Evolutionary conservation across 768 basidiomycete genomes (phyloP).

Genomic region (Amylocystis lapponica): DNA sequence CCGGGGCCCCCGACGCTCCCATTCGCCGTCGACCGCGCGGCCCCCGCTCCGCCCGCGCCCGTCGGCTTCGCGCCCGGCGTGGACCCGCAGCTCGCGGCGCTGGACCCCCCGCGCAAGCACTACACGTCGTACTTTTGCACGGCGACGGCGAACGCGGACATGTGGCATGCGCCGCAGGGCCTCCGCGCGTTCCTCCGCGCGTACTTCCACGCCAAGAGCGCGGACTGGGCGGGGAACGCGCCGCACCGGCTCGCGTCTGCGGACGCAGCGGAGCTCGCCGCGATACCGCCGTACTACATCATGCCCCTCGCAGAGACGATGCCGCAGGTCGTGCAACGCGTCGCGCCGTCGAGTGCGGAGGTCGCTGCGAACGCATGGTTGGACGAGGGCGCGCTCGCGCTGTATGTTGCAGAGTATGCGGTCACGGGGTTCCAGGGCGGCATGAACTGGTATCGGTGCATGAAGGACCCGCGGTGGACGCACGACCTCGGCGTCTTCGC

Average conservation of each 20-base stretch:
- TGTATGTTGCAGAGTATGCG: slow-evolving; percentile 44
- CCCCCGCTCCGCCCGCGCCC: background rate
- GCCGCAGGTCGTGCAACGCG: slow-evolving; percentile 38
- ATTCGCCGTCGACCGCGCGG: slow-evolving; percentile 15
- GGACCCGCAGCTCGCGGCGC: slow-evolving; percentile 26
- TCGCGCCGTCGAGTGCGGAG: slow-evolving; percentile 29
- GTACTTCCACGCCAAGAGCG: slow-evolving; percentile 57
- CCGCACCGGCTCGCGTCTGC: slow-evolving; percentile 31
- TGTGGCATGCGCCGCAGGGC: slow-evolving; percentile 36
- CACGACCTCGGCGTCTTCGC: slow-evolving; percentile 41
- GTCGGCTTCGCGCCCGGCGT: slow-evolving; percentile 9
- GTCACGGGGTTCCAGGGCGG: slow-evolving; percentile 62
- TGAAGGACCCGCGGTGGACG: slow-evolving; percentile 29
- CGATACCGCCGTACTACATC: slow-evolving; percentile 53
- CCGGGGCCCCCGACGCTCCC: slow-evolving; percentile 32
- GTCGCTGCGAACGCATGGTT: slow-evolving; percentile 37
- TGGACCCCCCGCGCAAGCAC: slow-evolving; percentile 52
- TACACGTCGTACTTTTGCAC: slow-evolving; percentile 48
- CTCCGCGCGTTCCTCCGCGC: slow-evolving; percentile 44
- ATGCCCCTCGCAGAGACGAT: slow-evolving; percentile 52
- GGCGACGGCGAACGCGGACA: slow-evolving; percentile 40
- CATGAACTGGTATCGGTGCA: slow-evolving; percentile 48
- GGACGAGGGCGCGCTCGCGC: slow-evolving; percentile 38
- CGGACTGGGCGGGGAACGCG: slow-evolving; percentile 41
- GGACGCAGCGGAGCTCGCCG: slow-evolving; percentile 5